A percentile compares a stretch with the other conserved stretches of the same genome.
Conservation (phyloP, 768 basidiomycete species). For the Exsudoporus frostii region DNA sequence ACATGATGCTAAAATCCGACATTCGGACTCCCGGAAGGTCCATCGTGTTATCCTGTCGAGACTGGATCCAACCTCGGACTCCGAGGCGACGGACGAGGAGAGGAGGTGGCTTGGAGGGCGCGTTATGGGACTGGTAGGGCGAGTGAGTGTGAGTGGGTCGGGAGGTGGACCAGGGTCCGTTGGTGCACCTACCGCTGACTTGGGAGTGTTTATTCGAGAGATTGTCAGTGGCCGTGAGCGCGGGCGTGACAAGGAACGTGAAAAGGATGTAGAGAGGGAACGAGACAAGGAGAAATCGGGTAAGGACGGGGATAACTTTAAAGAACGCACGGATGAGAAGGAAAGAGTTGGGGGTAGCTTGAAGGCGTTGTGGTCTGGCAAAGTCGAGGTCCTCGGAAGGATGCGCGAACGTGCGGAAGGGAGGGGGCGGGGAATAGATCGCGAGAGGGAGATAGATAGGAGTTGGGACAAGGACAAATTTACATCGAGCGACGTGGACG, state of each 20-base stretch:
- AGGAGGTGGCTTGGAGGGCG: slow-evolving; percentile 31
- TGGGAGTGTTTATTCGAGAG: slow-evolving; percentile 48
- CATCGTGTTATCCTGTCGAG: slow-evolving; percentile 61
- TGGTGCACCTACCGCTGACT: slow-evolving; percentile 48
- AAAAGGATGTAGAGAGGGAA: slow-evolving; percentile 32
- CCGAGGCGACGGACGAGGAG: slow-evolving; percentile 31
- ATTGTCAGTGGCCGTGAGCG: slow-evolving; percentile 36
- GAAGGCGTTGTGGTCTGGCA: slow-evolving; percentile 34
- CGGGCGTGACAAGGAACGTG: slow-evolving; percentile 27
- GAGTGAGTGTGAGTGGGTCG: slow-evolving; percentile 31
- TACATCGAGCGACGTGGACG: slow-evolving; percentile 32
- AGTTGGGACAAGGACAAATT: slow-evolving; percentile 26
- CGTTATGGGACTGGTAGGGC: slow-evolving; percentile 40
- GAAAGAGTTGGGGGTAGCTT: slow-evolving; percentile 33
- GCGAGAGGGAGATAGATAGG: slow-evolving; percentile 27
- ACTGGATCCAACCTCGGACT: slow-evolving; percentile 41
- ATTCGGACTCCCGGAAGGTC: slow-evolving; percentile 56
- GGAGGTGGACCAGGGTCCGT: slow-evolving; percentile 39
- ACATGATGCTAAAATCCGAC: slow-evolving; percentile 30
- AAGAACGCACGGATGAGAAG: slow-evolving; percentile 33
- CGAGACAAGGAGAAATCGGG: slow-evolving; percentile 37
- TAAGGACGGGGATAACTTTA: slow-evolving; percentile 34
- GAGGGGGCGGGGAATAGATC: slow-evolving; percentile 17
- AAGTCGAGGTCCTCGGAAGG: slow-evolving; percentile 24
- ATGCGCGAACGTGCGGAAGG: slow-evolving; percentile 31